phyloP scores from a whole-genome alignment of 805 yeast species.

The Millerozyma acaciae region DNA sequence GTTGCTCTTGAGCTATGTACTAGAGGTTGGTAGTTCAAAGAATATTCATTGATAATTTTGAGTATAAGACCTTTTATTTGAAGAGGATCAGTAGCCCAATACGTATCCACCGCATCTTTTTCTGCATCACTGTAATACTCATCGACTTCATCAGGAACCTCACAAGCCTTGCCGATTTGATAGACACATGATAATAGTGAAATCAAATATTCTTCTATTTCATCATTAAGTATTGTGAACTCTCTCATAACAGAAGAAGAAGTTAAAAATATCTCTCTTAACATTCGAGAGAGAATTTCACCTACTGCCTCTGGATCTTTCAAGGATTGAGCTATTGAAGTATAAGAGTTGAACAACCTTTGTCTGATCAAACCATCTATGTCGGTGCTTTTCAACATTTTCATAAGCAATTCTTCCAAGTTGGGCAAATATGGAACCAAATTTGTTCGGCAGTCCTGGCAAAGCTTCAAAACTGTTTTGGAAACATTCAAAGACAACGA shows the following conservation, averaged over 20 bases:
- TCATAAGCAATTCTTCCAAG: conserved; percentile 45
- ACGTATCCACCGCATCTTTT: conserved; percentile 22
- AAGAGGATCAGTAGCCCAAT: conserved; percentile 50
- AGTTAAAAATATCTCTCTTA: conserved; percentile 24
- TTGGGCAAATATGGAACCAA: conserved; percentile 42
- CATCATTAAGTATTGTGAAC: conserved; percentile 9
- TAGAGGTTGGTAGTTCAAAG: conserved; percentile 35
- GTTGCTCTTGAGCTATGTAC: conserved; percentile 47
- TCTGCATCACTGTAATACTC: conserved; percentile 35
- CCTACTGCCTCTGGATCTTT: conserved; percentile 39
- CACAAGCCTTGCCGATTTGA: conserved; percentile 70
- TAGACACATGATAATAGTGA: conserved; percentile 61
- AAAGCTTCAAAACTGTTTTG: conserved; percentile 55
- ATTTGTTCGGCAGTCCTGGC: conserved; percentile 48
- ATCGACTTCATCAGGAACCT: conserved; percentile 51
- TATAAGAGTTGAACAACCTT: conserved; percentile 57
- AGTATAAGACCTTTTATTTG: conserved; percentile 41
- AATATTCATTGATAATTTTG: conserved; percentile 37
- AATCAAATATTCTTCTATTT: conserved; percentile 42
- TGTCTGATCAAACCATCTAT: conserved; percentile 50
- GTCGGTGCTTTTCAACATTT: conserved; percentile 39
- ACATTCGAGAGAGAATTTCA: conserved; percentile 15
- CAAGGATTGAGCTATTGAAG: conserved; percentile 57
- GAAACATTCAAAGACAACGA: conserved; percentile 37
- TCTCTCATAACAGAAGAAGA: conserved; percentile 2